Base-by-base conservation (phyloP, 805 yeast species). In the Helenozyma baotianmanensis region DNA sequence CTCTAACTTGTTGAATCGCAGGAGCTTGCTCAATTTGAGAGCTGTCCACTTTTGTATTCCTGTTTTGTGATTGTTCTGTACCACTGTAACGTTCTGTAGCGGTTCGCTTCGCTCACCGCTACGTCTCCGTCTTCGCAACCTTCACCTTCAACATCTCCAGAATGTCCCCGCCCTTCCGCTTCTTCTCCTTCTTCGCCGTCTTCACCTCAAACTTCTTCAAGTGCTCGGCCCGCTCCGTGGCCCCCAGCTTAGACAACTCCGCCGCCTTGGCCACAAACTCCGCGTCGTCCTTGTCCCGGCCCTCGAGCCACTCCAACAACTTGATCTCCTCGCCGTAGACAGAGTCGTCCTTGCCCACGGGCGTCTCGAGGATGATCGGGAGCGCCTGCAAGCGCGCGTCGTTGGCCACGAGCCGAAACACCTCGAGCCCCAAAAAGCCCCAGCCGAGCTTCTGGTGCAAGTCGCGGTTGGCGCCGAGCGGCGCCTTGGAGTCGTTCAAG, bases 401-500 rank as follows among this genome's bases (percentile, higher is more conserved):
- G 56, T 88, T 87, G 43, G 94, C 86, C 32, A 90, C 60, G 16
- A 78, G 60, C 44, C 95, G 65, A 56, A 92, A 92, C 10, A 81
- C 76, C 45, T 90, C 96, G 28, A 92, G 64, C 0, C 96, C 96
- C 28, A 92, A 52, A 50, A 85, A 92, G 0, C 98, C 98, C 44
- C 76, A 68, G 1, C 98, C 98, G 23, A 92, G 60, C 39, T 79
- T 76, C 54, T 92, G 95, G 55, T 92, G 98, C 34, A 90, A 71
- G 57, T 92, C 98, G 42, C 95, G 72, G 48, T 86, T 86, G 15
- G 95, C 88, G 2, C 82, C 92, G 26, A 85, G 56, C 2, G 97
- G 97, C 3, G 95, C 94, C 61, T 90, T 89, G 6, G 97, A 90
- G 54, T 92, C 98, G 54, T 92, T 92, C 36, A 92, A 61, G 61